These are phyloP conservation scores for Vachellia collinsii DNA, from an alignment of 306 rosid species.

Conservation along the genomic window DNA sequence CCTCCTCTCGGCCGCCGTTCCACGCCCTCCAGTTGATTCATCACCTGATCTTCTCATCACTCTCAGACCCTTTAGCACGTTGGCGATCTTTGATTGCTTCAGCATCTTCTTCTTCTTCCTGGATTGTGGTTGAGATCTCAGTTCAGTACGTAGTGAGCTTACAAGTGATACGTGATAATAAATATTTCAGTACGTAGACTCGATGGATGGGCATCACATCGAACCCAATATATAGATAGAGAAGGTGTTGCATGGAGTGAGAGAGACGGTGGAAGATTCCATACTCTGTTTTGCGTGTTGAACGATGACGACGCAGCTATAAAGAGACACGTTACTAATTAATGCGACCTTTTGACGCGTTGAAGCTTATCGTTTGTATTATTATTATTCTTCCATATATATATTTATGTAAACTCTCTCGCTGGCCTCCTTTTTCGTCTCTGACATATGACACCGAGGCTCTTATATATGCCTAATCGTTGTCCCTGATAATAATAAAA, in stretches of 20 bases:
- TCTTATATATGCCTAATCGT: no score
- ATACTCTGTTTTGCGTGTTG: neutral
- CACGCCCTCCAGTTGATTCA: neutral
- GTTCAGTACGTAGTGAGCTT: neutral
- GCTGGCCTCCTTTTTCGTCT: neutral
- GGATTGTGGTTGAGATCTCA: neutral
- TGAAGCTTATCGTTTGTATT: neutral
- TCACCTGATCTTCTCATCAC: slow-evolving; percentile 27
- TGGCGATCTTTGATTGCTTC: neutral
- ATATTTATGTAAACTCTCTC: no score
- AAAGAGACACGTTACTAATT: slow-evolving; percentile 25
- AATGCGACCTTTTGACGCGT: slow-evolving; percentile 50
- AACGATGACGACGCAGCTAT: slow-evolving; percentile 28
- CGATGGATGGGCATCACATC: neutral
- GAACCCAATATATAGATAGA: neutral
- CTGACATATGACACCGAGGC: no score
- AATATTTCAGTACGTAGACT: neutral
- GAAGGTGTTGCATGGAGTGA: neutral
- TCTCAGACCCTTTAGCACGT: neutral
- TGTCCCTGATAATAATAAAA: no score
- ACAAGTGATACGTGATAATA: neutral
- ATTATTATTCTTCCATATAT: neutral
- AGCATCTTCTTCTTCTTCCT: neutral
- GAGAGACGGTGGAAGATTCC: slow-evolving; percentile 45
- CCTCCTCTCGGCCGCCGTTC: neutral